Evolutionary conservation across 2,329 filamentous ascomycete species (phyloP).

Genomic region (Beauveria sp.): DNA sequence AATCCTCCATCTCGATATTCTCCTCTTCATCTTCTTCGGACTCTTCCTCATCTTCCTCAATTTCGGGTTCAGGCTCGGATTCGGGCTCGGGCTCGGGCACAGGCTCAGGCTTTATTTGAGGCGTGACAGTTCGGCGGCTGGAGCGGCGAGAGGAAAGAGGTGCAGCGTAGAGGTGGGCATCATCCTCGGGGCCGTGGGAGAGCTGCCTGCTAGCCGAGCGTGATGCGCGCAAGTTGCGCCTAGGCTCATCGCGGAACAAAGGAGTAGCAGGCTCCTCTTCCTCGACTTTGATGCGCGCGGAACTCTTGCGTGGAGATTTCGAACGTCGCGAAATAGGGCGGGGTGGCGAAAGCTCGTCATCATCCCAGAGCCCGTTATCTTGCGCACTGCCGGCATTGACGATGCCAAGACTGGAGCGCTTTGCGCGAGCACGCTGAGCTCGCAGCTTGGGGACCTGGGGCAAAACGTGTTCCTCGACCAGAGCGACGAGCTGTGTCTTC

Average conservation of each 20-base stretch:
- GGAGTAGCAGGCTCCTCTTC: slow-evolving; percentile 36
- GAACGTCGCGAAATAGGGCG: slow-evolving; percentile 44
- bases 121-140: slow-evolving; percentile 41
- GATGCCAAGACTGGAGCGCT: slow-evolving; percentile 83
- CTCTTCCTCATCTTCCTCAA: slow-evolving; percentile 25
- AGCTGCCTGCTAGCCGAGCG: slow-evolving; percentile 48
- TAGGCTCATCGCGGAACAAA: slow-evolving; percentile 35
- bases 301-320: slow-evolving; percentile 47
- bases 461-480: slow-evolving; percentile 72
- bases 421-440: slow-evolving; percentile 65
- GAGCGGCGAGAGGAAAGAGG: slow-evolving; percentile 38
- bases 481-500: slow-evolving; percentile 77
- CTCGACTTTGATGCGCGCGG: slow-evolving; percentile 44
- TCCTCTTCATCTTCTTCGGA: slow-evolving; percentile 42
- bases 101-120: slow-evolving; percentile 45
- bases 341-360: slow-evolving; percentile 47
- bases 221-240: slow-evolving; percentile 46
- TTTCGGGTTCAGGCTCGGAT: slow-evolving; percentile 40
- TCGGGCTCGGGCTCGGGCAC: slow-evolving; percentile 30
- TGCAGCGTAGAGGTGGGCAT: slow-evolving; percentile 13
- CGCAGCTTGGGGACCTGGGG: slow-evolving; percentile 74
- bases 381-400: slow-evolving; percentile 59
- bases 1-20: slow-evolving; percentile 14
- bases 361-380: slow-evolving; percentile 52
- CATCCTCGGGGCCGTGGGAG: slow-evolving; percentile 33